phyloP scores from a whole-genome alignment of 1,284 basidiomycete species.

The Termitomyces sp. region DNA sequence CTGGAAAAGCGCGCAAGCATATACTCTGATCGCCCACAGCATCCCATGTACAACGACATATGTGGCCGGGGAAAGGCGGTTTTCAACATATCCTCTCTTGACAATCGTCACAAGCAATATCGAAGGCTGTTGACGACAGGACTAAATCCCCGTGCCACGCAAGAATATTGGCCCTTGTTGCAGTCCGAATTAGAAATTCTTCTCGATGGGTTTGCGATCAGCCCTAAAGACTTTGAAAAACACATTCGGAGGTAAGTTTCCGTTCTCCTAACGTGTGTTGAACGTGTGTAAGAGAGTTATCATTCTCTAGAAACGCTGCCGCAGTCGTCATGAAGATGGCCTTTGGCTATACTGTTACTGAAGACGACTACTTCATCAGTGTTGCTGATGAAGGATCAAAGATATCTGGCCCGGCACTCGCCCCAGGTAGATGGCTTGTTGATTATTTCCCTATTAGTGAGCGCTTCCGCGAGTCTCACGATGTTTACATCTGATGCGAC shows the following conservation, averaged over 20 bases:
- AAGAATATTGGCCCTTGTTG: slow-evolving; percentile 28
- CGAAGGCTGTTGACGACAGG: slow-evolving; percentile 33
- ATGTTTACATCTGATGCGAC: background rate
- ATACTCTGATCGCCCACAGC: slow-evolving; percentile 40
- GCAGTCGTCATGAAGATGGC: slow-evolving; percentile 41
- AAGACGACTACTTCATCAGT: slow-evolving; percentile 37
- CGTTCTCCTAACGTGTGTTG: background rate
- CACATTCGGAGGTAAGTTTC: slow-evolving; percentile 33
- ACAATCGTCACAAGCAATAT: slow-evolving; percentile 35
- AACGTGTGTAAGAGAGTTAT: background rate
- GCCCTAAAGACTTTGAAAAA: slow-evolving; percentile 28
- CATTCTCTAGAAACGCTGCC: slow-evolving; percentile 30
- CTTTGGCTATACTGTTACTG: slow-evolving; percentile 36
- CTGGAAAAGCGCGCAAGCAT: slow-evolving; percentile 35
- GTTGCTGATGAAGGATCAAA: slow-evolving; percentile 37
- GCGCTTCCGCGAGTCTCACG: background rate
- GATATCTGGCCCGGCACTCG: slow-evolving; percentile 36
- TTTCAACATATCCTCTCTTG: slow-evolving; percentile 35
- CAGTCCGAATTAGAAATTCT: slow-evolving; percentile 30
- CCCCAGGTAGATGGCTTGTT: slow-evolving; percentile 42
- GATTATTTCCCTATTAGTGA: slow-evolving; percentile 39
- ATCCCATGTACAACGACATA: slow-evolving; percentile 39
- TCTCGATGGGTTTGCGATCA: slow-evolving; percentile 25
- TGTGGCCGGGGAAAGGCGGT: slow-evolving; percentile 35
- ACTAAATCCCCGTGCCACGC: slow-evolving; percentile 29